Percentiles rank a stretch among this genome's conserved stretches.
phyloP scores from a whole-genome alignment of 2,329 filamentous ascomycete species.

The Sodiomyces alkalinus region DNA sequence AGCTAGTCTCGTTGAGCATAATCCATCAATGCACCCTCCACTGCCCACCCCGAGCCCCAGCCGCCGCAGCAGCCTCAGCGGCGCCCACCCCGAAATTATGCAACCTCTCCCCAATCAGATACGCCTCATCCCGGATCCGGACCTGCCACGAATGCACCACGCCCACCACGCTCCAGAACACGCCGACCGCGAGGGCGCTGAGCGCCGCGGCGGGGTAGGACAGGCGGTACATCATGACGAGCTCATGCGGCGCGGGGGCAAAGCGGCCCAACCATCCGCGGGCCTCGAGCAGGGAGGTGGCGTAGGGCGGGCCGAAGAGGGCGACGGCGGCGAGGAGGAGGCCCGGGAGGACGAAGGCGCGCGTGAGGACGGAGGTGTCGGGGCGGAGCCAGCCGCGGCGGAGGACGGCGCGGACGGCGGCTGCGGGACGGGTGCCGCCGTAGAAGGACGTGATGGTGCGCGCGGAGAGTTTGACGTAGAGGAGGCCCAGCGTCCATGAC shows the following conservation, averaged over 20 bases:
- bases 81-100: constrained; percentile 68
- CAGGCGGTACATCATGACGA: constrained; percentile 29
- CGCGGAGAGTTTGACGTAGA: constrained; percentile 71
- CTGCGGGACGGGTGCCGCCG: constrained; percentile 53
- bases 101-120: constrained; percentile 82
- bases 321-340: constrained; percentile 44
- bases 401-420: constrained; percentile 59
- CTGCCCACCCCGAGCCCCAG: constrained; percentile 14
- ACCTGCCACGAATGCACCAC: constrained; percentile 64
- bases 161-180: constrained; percentile 35
- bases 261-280: constrained; percentile 4
- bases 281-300: constrained; percentile 9
- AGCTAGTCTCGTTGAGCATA: too few species aligned
- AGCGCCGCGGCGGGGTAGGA: constrained; percentile 56
- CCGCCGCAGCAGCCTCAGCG: constrained; percentile 15
- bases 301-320: constrained; percentile 40
- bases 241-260: constrained; percentile 8
- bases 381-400: constrained; percentile 65
- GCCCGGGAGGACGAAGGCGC: constrained; percentile 72
- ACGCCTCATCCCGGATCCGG: constrained; percentile 83
- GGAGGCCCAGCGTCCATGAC: constrained; percentile 81
- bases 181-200: constrained; percentile 21
- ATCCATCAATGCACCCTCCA: constrained; percentile 25
- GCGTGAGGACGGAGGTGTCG: constrained; percentile 63
- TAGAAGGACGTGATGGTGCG: constrained; percentile 54